Evolutionary conservation across 1,139 yeast species (phyloP), one percentile per base, ranked within the genome.

Genomic region (Yamadazyma sp.): DNA sequence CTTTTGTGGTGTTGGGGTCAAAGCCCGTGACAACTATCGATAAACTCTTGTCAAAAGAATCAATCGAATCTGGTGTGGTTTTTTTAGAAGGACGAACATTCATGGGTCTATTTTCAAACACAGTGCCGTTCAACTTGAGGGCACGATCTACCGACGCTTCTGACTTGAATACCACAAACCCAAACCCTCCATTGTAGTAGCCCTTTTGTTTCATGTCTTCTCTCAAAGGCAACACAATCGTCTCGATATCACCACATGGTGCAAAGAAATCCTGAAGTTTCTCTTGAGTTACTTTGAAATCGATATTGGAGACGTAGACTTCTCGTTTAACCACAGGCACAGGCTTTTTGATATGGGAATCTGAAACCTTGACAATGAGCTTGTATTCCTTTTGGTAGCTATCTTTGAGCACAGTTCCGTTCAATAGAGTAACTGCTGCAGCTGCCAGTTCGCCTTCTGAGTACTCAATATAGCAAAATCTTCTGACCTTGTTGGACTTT

Each of bases 391-490:
- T 51, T 18, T 50, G 35, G 6, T 49, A 31, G 1, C 56, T 54
- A 27, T 63, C 65, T 4, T 32, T 33, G 25, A 59, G 34, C 1
- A 44, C 53, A 24, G 54, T 60, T 0, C 72, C 77, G 49, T 83
- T 56, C n/a, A 78, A 61, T 1, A 45, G 40, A 0, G 47, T 42
- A 1, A 76, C 67, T 0, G 89, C 88, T 0, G 47, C 39, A 0
- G 51, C 42, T 0, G 94, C 89, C 23, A 62, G 64, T 7, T 64
- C 64, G 0, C 73, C 43, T 11, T 66, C 56, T 0, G 64, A 49
- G 47, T 63, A 80, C 51, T 87, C 95, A 11, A 86, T 69, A 51
- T 87, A 88, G 44, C 95, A 86, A 54, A 88, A 88, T 26, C 95
- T 59, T 41, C 95, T 69, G 15, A 71, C 72, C 4, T 76, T 59